Conservation (phyloP, 2,329 filamentous ascomycete genomes). For the Waltergamsia citrina region DNA sequence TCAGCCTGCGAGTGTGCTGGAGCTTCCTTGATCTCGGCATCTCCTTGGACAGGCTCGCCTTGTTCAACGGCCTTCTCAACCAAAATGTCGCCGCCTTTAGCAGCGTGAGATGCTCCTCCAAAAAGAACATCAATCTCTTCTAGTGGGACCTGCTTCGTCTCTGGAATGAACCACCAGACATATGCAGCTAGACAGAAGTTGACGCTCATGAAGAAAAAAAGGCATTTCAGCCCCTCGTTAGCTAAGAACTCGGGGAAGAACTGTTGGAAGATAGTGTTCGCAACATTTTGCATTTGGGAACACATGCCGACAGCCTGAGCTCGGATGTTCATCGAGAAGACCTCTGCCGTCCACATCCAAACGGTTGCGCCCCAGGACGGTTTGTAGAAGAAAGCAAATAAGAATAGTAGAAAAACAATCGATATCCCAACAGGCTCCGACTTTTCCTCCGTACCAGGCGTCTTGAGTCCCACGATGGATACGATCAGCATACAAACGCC, state of each 20-base stretch:
- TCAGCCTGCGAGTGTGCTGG: no score
- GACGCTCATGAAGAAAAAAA: conserved; percentile 21
- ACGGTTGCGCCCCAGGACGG: conserved; percentile 61
- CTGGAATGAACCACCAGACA: conserved; percentile 40
- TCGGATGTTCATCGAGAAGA: conserved; percentile 65
- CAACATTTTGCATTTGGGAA: conserved; percentile 49
- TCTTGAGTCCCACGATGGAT: conserved; percentile 29
- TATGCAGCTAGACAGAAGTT: conserved; percentile 37
- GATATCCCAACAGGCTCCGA: conserved; percentile 49
- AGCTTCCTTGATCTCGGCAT: neutral
- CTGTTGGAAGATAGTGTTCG: conserved; percentile 59
- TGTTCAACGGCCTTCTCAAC: neutral
- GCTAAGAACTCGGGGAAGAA: conserved; percentile 61
- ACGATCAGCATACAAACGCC: conserved; percentile 60
- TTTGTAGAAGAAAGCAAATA: conserved; percentile 60
- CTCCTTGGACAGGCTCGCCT: no score
- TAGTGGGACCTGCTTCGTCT: conserved; percentile 45
- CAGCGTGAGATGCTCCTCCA: conserved; percentile 14
- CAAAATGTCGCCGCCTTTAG: conserved; percentile 5
- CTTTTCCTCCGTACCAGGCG: conserved; percentile 46
- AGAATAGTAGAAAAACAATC: conserved; percentile 60
- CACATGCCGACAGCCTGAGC: conserved; percentile 62
- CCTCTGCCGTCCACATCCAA: conserved; percentile 63
- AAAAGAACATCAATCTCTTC: conserved; percentile 59
- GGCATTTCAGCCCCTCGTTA: conserved; percentile 36